Evolutionary conservation across 1,284 basidiomycete genomes (phyloP).

Genomic region (Cryptococcus sp.): DNA sequence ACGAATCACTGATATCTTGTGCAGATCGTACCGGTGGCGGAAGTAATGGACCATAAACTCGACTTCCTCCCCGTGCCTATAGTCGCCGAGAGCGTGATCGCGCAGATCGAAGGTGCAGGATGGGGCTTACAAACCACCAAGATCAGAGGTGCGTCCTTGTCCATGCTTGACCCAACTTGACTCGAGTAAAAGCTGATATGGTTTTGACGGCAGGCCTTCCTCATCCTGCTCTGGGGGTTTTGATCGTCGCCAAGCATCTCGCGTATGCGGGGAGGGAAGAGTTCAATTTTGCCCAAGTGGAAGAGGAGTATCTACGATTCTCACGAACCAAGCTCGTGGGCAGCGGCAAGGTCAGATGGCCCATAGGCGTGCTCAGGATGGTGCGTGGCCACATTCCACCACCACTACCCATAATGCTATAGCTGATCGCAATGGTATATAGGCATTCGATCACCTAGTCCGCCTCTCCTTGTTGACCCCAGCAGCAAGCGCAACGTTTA

Average conservation of each 20-base stretch:
- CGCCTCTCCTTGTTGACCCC: conserved; percentile 44
- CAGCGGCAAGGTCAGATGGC: conserved; percentile 49
- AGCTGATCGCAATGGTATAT: neutral
- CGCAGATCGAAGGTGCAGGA: conserved; percentile 44
- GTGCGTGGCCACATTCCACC: conserved; percentile 26
- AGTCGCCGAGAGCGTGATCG: conserved; percentile 23
- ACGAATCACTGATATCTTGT: neutral
- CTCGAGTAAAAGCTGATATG: neutral
- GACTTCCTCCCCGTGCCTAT: conserved; percentile 35
- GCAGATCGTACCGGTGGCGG: conserved; percentile 38
- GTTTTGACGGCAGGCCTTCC: conserved; percentile 32
- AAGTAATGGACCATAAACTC: conserved; percentile 23
- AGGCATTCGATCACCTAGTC: conserved; percentile 48
- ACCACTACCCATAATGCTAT: neutral
- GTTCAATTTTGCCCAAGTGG: conserved; percentile 53
- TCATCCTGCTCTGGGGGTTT: conserved; percentile 48
- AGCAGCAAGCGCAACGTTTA: conserved; percentile 28
- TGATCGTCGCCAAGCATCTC: conserved; percentile 66
- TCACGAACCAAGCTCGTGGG: conserved; percentile 51
- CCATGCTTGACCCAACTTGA: neutral
- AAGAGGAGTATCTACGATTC: conserved; percentile 53
- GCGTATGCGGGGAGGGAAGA: conserved; percentile 67
- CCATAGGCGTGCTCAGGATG: conserved; percentile 37
- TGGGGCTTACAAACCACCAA: conserved; percentile 40
- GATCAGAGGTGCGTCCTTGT: conserved; percentile 23